phyloP scores from a whole-genome alignment of 345 rosid genomes.

The Punica granatum region DNA sequence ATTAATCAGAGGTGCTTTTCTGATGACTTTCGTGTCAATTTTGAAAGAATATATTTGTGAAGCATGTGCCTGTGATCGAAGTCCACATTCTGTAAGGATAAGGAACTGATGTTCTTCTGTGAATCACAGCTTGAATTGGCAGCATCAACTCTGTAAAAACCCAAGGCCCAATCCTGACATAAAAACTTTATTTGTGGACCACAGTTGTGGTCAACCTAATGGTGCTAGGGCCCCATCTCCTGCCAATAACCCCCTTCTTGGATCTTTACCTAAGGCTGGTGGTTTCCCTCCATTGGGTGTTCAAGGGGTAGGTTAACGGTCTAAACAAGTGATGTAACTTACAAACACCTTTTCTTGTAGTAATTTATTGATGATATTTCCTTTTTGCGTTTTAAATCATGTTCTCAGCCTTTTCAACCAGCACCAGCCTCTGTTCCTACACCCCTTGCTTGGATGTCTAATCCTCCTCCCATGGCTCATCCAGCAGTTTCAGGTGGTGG shows the following conservation, averaged over 20 bases:
- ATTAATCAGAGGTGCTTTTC: constrained; percentile 58
- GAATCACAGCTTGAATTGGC: constrained; percentile 64
- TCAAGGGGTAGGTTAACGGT: constrained; percentile 33
- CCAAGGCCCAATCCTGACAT: constrained; percentile 73
- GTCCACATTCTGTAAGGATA: background rate
- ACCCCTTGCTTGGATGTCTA: constrained; percentile 68
- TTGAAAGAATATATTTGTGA: background rate
- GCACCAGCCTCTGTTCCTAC: constrained; percentile 46
- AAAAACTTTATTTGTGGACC: constrained; percentile 63
- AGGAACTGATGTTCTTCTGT: constrained; percentile 1
- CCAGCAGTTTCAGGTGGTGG: constrained; percentile 51
- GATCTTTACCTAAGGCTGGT: constrained; percentile 48
- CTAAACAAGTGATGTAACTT: background rate
- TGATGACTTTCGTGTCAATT: background rate
- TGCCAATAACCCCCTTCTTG: constrained; percentile 37
- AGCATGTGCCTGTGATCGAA: background rate
- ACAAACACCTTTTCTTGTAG: background rate
- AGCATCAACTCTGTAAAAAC: constrained; percentile 70
- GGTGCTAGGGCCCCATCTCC: constrained; percentile 57
- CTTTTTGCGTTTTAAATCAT: background rate
- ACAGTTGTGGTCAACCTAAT: constrained; percentile 47
- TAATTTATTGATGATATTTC: constrained; percentile 1
- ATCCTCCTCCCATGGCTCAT: constrained; percentile 32
- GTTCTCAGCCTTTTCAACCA: constrained; percentile 44
- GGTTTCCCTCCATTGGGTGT: constrained; percentile 39